phyloP scores from a whole-genome alignment of 352 stramenopile genomes.

The Globisporangium recalcitrans region DNA sequence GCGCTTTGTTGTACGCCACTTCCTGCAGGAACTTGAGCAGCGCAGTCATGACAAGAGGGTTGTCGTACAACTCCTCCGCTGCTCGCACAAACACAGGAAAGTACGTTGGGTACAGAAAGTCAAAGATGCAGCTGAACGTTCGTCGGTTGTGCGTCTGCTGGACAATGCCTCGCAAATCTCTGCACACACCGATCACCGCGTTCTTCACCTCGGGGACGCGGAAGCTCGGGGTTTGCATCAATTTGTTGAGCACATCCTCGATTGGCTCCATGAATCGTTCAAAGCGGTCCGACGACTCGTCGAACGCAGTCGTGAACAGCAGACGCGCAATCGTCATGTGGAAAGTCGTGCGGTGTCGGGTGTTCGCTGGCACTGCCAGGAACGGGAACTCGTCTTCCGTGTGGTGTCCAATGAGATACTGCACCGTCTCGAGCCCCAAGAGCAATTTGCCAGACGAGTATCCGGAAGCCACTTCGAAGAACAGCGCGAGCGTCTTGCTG shows the following conservation, averaged over 20 bases:
- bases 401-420: constrained; percentile 96
- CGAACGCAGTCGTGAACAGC: constrained; percentile 93
- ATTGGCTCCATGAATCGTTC: constrained; percentile 96
- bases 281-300: constrained; percentile 92
- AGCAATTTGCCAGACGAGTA: constrained; percentile 97
- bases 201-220: constrained; percentile 72
- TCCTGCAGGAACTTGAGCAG: constrained; percentile 98
- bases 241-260: constrained; percentile 75
- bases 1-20: constrained; percentile 92
- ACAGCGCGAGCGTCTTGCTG: constrained; percentile 93
- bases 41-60: constrained; percentile 92
- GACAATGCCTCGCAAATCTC: constrained; percentile 95
- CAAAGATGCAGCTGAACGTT: constrained; percentile 97
- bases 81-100: constrained; percentile 94
- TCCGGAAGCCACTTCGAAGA: constrained; percentile 96
- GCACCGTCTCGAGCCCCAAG: constrained; percentile 94
- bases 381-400: constrained; percentile 97
- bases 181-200: constrained; percentile 94
- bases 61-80: constrained; percentile 91
- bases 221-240: constrained; percentile 76
- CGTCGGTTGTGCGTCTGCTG: constrained; percentile 94
- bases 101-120: constrained; percentile 96
- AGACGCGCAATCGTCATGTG: constrained; percentile 95
- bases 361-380: constrained; percentile 90
- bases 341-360: constrained; percentile 95